Conservation (phyloP, 768 basidiomycete species). For the Asterophora parasitica region DNA sequence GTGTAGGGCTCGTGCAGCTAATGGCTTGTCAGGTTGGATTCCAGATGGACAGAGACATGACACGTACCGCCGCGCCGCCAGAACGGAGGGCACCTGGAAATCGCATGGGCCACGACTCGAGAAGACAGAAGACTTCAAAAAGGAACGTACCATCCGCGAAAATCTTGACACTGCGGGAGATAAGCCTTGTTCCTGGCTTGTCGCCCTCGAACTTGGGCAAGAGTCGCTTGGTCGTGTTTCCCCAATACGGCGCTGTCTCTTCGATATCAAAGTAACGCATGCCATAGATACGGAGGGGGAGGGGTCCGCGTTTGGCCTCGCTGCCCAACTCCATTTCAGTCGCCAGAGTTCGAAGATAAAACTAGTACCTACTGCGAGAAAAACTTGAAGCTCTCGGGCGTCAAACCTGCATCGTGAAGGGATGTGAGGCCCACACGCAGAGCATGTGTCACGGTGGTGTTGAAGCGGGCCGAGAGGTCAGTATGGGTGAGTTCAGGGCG, state of each 20-base stretch:
- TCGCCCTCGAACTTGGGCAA: constrained; percentile 23
- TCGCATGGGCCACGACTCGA: constrained; percentile 8
- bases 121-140: not conserved
- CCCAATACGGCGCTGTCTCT: constrained; percentile 51
- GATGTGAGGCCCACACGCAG: constrained; percentile 56
- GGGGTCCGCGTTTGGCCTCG: not conserved
- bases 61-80: constrained; percentile 60
- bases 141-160: constrained; percentile 42
- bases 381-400: constrained; percentile 50
- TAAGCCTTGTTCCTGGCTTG: constrained; percentile 43
- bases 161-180: constrained; percentile 57
- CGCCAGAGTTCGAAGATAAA: no score
- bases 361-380: constrained; percentile 39
- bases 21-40: not conserved
- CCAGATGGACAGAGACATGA: no score
- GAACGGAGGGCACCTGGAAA: constrained; percentile 57
- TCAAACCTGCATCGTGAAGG: constrained; percentile 65
- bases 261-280: constrained; percentile 52
- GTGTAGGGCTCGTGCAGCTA: constrained; percentile 63
- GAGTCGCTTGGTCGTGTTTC: constrained; percentile 38
- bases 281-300: constrained; percentile 46
- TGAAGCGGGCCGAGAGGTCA: constrained; percentile 45
- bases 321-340: not conserved
- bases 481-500: constrained; percentile 48
- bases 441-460: constrained; percentile 47